Percentiles rank a stretch among this genome's conserved stretches.
Evolutionary conservation across 768 basidiomycete species (phyloP).

Genomic region (Russula sp.): DNA sequence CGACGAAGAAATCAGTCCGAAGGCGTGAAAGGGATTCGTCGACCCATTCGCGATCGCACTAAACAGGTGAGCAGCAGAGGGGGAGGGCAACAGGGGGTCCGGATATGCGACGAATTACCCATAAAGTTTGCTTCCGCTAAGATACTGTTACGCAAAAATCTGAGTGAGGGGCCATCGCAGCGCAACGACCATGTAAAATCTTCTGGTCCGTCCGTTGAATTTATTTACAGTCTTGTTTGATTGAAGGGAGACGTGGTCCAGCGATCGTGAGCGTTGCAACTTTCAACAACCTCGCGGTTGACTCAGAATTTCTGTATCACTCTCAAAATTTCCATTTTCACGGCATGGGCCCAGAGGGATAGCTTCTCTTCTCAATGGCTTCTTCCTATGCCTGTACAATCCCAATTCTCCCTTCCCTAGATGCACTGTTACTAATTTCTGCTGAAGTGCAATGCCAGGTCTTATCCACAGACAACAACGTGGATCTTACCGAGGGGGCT

Average conservation of each 20-base stretch:
- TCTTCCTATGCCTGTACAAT: neutral
- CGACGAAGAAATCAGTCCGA: constrained; percentile 17
- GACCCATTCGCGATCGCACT: constrained; percentile 13
- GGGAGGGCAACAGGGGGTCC: constrained; percentile 18
- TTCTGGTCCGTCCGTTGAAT: neutral
- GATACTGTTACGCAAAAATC: constrained; percentile 23
- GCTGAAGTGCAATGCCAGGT: neutral
- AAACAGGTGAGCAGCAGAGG: constrained; percentile 3
- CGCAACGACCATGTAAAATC: neutral
- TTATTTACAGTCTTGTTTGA: neutral
- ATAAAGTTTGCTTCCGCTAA: constrained; percentile 33
- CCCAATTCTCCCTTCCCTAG: neutral
- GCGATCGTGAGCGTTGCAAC: neutral
- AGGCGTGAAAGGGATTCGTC: constrained; percentile 3
- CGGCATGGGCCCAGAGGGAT: neutral
- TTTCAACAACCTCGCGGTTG: neutral
- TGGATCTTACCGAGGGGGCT: constrained; percentile 16
- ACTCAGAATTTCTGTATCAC: neutral
- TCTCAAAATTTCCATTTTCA: neutral
- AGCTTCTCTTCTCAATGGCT: neutral
- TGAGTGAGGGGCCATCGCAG: constrained; percentile 22
- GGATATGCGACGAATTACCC: constrained; percentile 16
- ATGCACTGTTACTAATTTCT: neutral
- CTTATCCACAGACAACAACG: neutral
- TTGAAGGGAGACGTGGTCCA: neutral